Base-by-base conservation (phyloP, 371 early-diverging fungal genomes). In the Haplosporangium sp. region DNA sequence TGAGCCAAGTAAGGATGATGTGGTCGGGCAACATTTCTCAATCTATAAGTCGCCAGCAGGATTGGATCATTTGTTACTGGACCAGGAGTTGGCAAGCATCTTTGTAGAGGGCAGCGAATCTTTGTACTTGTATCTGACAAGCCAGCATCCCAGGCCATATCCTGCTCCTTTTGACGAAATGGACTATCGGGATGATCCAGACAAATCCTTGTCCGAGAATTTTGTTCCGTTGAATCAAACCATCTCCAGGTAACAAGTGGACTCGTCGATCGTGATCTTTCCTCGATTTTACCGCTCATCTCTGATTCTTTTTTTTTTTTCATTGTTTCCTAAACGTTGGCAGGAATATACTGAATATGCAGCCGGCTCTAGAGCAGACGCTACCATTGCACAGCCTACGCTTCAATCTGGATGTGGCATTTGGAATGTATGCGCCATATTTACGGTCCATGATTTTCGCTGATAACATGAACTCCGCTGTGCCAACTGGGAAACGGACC, bases 401-500 rank as follows among this genome's bases (percentile, higher is more conserved):
- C 0, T 72, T 72, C 52, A 67, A 77, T 36, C 55, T 72, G 10
- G 57, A 53, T 6, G 47, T 41, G 5, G 55, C 71, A 6, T 77
- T 77, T 54, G 53, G 38, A 20, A 52, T 50, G 3, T 77, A 64
- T 54, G 68, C 71, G 7, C 72, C 79, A 3, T 48, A 67, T 6
- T n/a, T 77, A 5, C 67, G 71, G 52, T 53, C 64, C 43, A 77
- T 77, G 68, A 46, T 77, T 38, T 60, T 52, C 0, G 67, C 79
- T 0, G 72, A 77, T 12, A 36, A 43, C 7, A 47, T 77, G 50
- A 67, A 62, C 29, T 58, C 68, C 7, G 59, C 51, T 29, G 64
- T 77, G 18, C 79, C 79, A 7, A 48, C 72, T 8, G 79, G 79
- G 14, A 77, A 72, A 23, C 64, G 79, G 14, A 37, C 71, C 9